Evolutionary conservation across 768 basidiomycete species (phyloP).

Genomic region (Lactarius indigo): DNA sequence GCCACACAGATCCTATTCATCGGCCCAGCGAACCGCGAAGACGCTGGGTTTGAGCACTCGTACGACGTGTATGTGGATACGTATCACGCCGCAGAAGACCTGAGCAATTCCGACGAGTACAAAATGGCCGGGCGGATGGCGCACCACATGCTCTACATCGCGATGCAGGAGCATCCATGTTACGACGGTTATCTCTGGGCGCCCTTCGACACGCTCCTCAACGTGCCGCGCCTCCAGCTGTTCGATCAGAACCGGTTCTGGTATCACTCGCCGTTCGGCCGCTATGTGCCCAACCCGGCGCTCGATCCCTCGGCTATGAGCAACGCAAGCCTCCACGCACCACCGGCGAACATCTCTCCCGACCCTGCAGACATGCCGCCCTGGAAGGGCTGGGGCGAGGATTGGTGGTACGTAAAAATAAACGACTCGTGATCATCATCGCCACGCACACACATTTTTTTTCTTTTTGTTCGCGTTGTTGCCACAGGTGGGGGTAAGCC

Average conservation of each 20-base stretch:
- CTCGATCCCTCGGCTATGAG: constrained; percentile 26
- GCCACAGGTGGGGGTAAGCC: constrained; percentile 27
- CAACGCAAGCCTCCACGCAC: constrained; percentile 35
- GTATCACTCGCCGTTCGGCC: constrained; percentile 49
- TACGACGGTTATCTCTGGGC: constrained; percentile 53
- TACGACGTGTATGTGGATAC: constrained; percentile 50
- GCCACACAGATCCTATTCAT: constrained; percentile 42
- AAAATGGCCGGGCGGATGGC: constrained; percentile 50
- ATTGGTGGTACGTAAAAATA: constrained; percentile 41
- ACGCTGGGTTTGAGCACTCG: constrained; percentile 45
- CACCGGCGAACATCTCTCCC: constrained; percentile 42
- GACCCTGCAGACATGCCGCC: constrained; percentile 38
- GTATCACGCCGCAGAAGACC: constrained; percentile 44
- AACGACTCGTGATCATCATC: neutral
- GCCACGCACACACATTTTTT: neutral
- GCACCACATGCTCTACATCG: constrained; percentile 52
- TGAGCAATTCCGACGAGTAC: constrained; percentile 35
- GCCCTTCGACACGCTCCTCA: constrained; percentile 49
- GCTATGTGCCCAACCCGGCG: constrained; percentile 41
- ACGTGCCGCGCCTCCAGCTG: constrained; percentile 45
- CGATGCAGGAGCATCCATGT: constrained; percentile 40
- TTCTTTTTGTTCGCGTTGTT: neutral
- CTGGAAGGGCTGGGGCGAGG: constrained; percentile 40
- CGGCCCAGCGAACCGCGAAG: constrained; percentile 46
- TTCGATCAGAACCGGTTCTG: constrained; percentile 46